A percentile compares a stretch with the other conserved stretches of the same genome.
phyloP scores from a whole-genome alignment of 2,329 filamentous ascomycete species.

The Lachnellula arida region DNA sequence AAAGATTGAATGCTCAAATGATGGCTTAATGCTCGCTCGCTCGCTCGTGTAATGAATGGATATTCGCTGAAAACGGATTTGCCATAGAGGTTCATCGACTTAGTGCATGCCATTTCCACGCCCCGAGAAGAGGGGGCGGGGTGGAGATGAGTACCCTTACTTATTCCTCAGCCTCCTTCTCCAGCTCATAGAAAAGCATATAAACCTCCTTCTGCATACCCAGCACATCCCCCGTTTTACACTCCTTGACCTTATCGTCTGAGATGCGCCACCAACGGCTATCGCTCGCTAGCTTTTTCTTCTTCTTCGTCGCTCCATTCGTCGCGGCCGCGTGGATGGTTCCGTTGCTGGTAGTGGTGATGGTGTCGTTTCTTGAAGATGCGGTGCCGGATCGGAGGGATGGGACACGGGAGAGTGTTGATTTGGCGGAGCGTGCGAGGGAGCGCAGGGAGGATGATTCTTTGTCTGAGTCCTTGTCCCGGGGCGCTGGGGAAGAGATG shows the following conservation, averaged over 20 bases:
- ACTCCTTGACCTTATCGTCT: slow-evolving; percentile 93
- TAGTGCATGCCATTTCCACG: no score
- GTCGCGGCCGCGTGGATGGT: slow-evolving; percentile 8
- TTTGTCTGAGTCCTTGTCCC: slow-evolving; percentile 30
- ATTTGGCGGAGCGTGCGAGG: slow-evolving; percentile 52
- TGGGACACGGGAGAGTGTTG: slow-evolving; percentile 44
- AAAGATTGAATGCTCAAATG: no score
- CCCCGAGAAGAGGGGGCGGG: neutral
- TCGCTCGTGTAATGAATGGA: no score
- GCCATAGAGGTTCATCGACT: no score
- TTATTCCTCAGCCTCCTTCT: slow-evolving; percentile 23
- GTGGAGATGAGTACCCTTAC: no score
- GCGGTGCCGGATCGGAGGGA: slow-evolving; percentile 11
- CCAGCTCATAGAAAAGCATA: slow-evolving; percentile 90
- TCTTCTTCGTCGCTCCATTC: slow-evolving; percentile 43
- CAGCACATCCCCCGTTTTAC: slow-evolving; percentile 85
- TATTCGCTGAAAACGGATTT: no score
- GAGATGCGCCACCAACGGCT: slow-evolving; percentile 92
- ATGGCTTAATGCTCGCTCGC: no score
- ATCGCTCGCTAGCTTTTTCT: slow-evolving; percentile 55
- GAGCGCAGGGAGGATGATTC: slow-evolving; percentile 52
- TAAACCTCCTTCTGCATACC: slow-evolving; percentile 96
- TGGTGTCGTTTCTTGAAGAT: slow-evolving; percentile 1
- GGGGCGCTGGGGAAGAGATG: slow-evolving; percentile 15
- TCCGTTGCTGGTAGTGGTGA: neutral